phyloP scores from a whole-genome alignment of 768 basidiomycete genomes.

The Collybiopsis luxurians region DNA sequence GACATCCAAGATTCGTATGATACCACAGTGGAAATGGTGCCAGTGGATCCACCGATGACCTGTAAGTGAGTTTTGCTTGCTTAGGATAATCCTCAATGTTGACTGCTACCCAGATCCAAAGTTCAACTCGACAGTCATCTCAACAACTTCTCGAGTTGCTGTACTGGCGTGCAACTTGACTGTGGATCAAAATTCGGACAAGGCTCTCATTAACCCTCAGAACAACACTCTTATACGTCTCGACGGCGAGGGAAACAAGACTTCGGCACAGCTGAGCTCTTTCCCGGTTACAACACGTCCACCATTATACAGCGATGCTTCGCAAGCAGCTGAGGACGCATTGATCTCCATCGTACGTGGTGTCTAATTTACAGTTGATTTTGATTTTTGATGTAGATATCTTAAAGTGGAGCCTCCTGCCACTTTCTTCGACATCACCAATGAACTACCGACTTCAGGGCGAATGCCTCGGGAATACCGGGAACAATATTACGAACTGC shows the following conservation, averaged over 20 bases:
- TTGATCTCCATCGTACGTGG: neutral
- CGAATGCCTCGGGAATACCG: neutral
- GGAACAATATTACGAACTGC: neutral
- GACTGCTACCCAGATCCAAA: neutral
- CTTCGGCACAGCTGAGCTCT: neutral
- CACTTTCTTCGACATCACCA: neutral
- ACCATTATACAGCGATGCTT: neutral
- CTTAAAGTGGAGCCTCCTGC: neutral
- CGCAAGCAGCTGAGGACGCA: neutral
- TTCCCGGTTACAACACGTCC: neutral
- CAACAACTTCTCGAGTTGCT: neutral
- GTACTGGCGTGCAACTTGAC: slow-evolving; percentile 4
- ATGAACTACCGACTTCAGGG: neutral
- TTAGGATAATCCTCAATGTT: neutral
- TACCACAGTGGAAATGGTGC: neutral
- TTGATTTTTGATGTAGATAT: neutral
- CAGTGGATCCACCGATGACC: neutral
- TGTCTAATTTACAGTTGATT: neutral
- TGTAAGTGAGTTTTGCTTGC: neutral
- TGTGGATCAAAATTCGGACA: neutral
- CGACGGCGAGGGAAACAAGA: neutral
- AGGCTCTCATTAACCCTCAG: neutral
- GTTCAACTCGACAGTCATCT: neutral
- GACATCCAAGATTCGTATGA: neutral
- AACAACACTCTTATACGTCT: neutral